Percentiles rank a stretch among this genome's conserved stretches.
phyloP scores from a whole-genome alignment of 805 yeast species.

The Pichia cephalocereana region DNA sequence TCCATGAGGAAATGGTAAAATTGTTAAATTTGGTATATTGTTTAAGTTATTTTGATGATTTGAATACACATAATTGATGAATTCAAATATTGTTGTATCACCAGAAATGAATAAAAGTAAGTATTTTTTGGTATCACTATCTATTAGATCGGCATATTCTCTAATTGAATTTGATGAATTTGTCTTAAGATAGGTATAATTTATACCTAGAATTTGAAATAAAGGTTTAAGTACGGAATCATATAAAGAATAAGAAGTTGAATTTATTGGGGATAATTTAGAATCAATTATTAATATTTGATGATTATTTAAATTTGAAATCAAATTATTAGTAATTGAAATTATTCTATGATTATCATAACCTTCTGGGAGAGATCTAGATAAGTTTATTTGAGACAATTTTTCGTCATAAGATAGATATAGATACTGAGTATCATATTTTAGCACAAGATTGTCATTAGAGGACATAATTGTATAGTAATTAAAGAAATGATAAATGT shows the following conservation, averaged over 20 bases:
- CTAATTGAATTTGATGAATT: constrained; percentile 28
- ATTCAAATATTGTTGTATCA: constrained; percentile 76
- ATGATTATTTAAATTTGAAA: background rate
- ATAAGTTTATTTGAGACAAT: background rate
- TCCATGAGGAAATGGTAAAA: constrained; percentile 59
- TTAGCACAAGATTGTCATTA: too few relatives aligned
- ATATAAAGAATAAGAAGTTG: constrained; percentile 18
- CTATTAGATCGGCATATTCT: constrained; percentile 18
- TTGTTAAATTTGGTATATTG: constrained; percentile 3
- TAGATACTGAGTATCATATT: too few relatives aligned
- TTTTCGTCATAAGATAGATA: background rate
- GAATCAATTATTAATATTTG: background rate
- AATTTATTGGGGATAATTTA: background rate
- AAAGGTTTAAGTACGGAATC: constrained; percentile 36
- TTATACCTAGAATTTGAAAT: constrained; percentile 28
- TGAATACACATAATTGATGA: constrained; percentile 39
- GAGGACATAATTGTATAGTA: too few relatives aligned
- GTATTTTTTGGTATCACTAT: constrained; percentile 10
- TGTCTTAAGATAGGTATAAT: constrained; percentile 27
- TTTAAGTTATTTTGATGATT: background rate
- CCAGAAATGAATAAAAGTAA: constrained; percentile 68
- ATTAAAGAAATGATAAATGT: too few relatives aligned
- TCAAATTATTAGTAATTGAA: background rate
- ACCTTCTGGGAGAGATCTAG: background rate
- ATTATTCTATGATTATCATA: background rate